Evolutionary conservation across 176 grass and related monocot genomes (phyloP).

Genomic region (Triticum turgidum): DNA sequence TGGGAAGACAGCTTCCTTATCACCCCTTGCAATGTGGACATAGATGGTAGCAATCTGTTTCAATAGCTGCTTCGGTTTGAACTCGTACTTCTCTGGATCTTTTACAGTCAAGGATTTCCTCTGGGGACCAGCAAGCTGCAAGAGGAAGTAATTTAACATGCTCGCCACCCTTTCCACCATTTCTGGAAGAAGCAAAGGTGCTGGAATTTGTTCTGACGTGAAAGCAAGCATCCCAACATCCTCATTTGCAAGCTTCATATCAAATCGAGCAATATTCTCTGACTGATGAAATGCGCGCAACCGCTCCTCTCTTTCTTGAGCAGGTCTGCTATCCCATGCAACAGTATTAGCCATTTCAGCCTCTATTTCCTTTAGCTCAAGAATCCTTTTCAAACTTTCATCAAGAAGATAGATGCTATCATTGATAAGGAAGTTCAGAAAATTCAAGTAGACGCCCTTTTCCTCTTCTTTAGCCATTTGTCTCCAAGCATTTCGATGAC

Average conservation of each 20-base stretch:
- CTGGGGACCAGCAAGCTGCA: constrained; percentile 96
- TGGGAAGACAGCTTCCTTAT: constrained; percentile 79
- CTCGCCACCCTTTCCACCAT: constrained; percentile 98
- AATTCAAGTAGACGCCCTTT: constrained; percentile 96
- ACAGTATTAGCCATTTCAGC: constrained; percentile 82
- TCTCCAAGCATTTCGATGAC: constrained; percentile 88
- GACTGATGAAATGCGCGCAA: constrained; percentile 80
- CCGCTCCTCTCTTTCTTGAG: constrained; percentile 94
- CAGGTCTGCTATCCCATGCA: constrained; percentile 74
- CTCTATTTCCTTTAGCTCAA: constrained; percentile 95
- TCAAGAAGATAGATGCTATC: constrained; percentile 99
- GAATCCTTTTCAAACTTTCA: constrained; percentile 98
- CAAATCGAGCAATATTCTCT: constrained; percentile 93
- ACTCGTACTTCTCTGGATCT: constrained; percentile 99
- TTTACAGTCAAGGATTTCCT: constrained; percentile 97
- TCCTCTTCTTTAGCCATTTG: constrained; percentile 96
- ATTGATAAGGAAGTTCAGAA: constrained; percentile 95
- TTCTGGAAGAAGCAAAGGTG: constrained; percentile 93
- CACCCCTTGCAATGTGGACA: constrained; percentile 96
- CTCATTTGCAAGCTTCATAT: constrained; percentile 99
- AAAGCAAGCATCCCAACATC: constrained; percentile 98
- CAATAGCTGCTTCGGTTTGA: constrained; percentile 87
- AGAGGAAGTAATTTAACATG: constrained; percentile 99
- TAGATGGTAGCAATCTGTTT: constrained; percentile 97
- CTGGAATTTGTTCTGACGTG: constrained; percentile 96